A percentile compares a stretch with the other conserved stretches of the same genome.
Evolutionary conservation across 345 rosid species (phyloP).

Genomic region (Balakata baccata): DNA sequence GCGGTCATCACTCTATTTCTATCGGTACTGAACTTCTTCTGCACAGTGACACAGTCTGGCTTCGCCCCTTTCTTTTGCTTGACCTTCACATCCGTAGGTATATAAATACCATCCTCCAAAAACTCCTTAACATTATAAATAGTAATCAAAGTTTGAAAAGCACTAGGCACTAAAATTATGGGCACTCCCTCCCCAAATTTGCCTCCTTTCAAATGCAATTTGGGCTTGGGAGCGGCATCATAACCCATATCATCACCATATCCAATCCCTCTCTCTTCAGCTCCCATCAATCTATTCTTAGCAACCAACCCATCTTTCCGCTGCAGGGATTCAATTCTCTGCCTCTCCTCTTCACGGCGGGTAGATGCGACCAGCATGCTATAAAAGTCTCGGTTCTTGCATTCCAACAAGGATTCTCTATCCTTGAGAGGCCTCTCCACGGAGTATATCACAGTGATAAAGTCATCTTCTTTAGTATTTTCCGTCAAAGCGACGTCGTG

Average conservation of each 20-base stretch:
- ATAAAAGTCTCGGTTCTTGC: conserved; percentile 73
- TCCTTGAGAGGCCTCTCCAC: conserved; percentile 77
- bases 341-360: conserved; percentile 80
- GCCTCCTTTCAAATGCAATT: conserved; percentile 65
- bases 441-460: conserved; percentile 44
- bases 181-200: conserved; percentile 94
- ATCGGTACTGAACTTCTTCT: conserved; percentile 94
- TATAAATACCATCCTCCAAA: conserved; percentile 80
- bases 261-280: conserved; percentile 70
- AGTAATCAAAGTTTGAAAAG: conserved; percentile 82
- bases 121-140: conserved; percentile 93
- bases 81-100: conserved; percentile 82
- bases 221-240: conserved; percentile 54
- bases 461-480: conserved; percentile 20
- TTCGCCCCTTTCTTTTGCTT: conserved; percentile 80
- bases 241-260: conserved; percentile 59
- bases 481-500: conserved; percentile 30
- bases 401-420: conserved; percentile 60
- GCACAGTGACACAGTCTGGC: conserved; percentile 90
- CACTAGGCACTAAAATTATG: conserved; percentile 88
- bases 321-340: conserved; percentile 85
- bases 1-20: conserved; percentile 82
- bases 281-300: conserved; percentile 76
- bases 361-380: conserved; percentile 71
- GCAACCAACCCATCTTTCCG: conserved; percentile 95